phyloP scores from a whole-genome alignment of 2,329 filamentous ascomycete species.

The Colletotrichum viniferum region DNA sequence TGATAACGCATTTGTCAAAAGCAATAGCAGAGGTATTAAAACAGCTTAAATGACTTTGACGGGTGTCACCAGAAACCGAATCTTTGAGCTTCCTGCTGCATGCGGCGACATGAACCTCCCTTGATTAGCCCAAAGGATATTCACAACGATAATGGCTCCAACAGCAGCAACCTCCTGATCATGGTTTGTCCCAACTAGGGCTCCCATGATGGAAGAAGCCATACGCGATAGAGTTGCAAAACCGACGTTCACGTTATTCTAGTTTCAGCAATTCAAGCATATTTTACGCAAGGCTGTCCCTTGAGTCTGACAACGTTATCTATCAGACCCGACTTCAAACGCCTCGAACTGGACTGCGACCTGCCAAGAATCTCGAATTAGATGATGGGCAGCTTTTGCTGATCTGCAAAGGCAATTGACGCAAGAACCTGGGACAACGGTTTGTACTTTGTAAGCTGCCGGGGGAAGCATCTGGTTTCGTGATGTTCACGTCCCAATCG shows the following conservation, averaged over 20 bases:
- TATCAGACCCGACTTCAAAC: not conserved
- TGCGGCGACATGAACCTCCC: not conserved
- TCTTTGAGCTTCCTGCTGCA: not conserved
- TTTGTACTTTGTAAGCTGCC: not conserved
- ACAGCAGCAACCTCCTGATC: not conserved
- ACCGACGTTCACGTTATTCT: not conserved
- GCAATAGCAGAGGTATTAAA: not conserved
- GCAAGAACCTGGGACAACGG: fast-evolving
- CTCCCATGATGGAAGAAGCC: not conserved
- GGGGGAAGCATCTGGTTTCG: fast-evolving
- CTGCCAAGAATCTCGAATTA: not conserved
- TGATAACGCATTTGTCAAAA: not conserved
- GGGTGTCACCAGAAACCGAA: not conserved
- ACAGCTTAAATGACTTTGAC: not conserved
- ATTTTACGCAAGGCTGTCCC: not conserved
- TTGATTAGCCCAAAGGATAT: not conserved
- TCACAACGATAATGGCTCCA: not conserved
- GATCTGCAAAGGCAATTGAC: not conserved
- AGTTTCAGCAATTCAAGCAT: conserved; percentile 16
- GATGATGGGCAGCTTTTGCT: not conserved
- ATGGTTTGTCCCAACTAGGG: not conserved
- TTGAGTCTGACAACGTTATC: not conserved
- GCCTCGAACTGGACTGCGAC: not conserved
- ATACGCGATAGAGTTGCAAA: not conserved
- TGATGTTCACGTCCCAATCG: not conserved